Base-by-base conservation (phyloP, 129 eudicot genomes). In the Tagetes patula region DNA sequence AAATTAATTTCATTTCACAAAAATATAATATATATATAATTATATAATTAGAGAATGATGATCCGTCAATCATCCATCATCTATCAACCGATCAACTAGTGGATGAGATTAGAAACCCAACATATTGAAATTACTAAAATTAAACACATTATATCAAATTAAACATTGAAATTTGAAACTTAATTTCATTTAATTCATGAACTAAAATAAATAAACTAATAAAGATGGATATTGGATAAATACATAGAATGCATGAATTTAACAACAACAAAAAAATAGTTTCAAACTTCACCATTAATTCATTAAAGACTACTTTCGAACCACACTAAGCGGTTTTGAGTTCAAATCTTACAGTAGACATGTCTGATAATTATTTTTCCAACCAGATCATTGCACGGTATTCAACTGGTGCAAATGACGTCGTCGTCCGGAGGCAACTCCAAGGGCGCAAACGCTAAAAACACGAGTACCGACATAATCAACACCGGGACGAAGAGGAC, bases 401-500 rank as follows among this genome's bases (percentile, higher is more conserved):
- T 60, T 70, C 76, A 77, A 49, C 64, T 48, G 5, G 55, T 47
- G 14, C 70, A 63, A 50, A 62, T 20, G 27, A 20, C 71, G 2
- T 11, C 76, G 36, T 11, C 71, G 38, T 70, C 76, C 40, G 45
- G 55, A 0, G 81, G 81, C 3, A 77, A 32, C 33, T 77, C 63
- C 9, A 71, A 31, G 47, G 81, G 76, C 8, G 65, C 72, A 70
- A 71, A 77, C 4, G 81, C 81, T 52, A 77, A 50, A 8, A 38
- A 31, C 50, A 77, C 37, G 0, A 77, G 76, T 4, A 77, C 76
- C 2, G 54, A 50, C 81, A 77, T 70, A 14, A 77, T 70, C 56
- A 70, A 4, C 71, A 77, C 81, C 66, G 81, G 81, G 0, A 77
- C 38, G n/a, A 77, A 20, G 64, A 77, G 81, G 54, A 77, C 66